Evolutionary conservation across 495 filamentous ascomycete species (phyloP).

Genomic region (Podospora sp.): DNA sequence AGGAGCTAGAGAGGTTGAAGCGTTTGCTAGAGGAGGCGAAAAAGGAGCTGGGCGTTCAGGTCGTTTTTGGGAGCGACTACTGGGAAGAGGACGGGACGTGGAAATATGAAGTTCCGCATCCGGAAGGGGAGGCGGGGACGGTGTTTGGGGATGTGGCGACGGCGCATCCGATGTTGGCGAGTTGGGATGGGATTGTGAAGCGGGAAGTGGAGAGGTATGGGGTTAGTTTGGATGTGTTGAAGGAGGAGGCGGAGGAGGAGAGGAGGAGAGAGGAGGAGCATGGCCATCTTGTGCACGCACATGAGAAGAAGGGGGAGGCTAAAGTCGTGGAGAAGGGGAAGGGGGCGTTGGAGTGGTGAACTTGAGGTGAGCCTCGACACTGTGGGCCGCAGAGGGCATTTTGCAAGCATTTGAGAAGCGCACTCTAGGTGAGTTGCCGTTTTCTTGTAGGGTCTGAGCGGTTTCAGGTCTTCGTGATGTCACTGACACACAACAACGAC

Average conservation of each 20-base stretch:
- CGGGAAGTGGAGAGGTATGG: conserved; percentile 47
- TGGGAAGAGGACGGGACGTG: conserved; percentile 65
- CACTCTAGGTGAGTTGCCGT: neutral
- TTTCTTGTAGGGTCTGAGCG: neutral
- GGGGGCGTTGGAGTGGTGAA: conserved; percentile 33
- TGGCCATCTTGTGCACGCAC: conserved; percentile 7
- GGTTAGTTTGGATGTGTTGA: conserved; percentile 41
- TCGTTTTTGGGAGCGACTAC: conserved; percentile 63
- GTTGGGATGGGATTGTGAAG: conserved; percentile 53
- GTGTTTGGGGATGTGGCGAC: conserved; percentile 57
- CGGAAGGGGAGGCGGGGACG: conserved; percentile 34
- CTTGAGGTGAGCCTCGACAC: no score
- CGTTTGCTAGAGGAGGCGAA: conserved; percentile 55
- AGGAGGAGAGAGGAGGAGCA: conserved; percentile 17
- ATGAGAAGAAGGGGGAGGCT: conserved; percentile 16
- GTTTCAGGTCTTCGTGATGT: neutral
- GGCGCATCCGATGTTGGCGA: conserved; percentile 60
- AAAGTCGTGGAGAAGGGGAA: conserved; percentile 12
- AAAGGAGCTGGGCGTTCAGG: conserved; percentile 61
- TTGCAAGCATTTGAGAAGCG: neutral
- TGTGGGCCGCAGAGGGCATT: neutral
- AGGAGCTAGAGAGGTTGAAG: conserved; percentile 32
- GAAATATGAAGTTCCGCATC: conserved; percentile 57
- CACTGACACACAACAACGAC: neutral
- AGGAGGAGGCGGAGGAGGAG: conserved; percentile 25